Evolutionary conservation across 305 asterid species (phyloP), one percentile per base, ranked within the genome.

Genomic region (Fraxinus nigra): DNA sequence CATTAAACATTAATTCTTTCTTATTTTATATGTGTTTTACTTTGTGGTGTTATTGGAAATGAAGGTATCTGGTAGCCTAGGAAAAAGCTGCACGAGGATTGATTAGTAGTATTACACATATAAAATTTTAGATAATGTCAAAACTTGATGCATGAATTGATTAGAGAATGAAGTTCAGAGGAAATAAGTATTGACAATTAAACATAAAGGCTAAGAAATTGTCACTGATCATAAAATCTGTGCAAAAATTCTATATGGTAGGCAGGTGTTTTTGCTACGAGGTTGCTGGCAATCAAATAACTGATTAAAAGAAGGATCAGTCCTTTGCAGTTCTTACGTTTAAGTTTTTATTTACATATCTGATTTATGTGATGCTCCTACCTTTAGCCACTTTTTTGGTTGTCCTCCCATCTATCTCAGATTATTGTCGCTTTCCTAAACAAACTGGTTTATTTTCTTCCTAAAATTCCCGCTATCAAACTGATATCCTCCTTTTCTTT

Each of bases 171-270:
- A 61, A 61, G 72, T 61, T 61, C 16, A 24, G 83, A 61, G 74
- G 56, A 75, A 77, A 75, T 59, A 59, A 34, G 73, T 54, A 70
- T 54, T 65, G 22, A 30, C 54, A 38, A n/a, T 7, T 46, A 65
- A 33, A 33, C 70, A 13, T 48, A 26, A 48, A 63, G 40, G 80
- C 61, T 77, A 70, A 48, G 79, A 35, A 20, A 75, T 72, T 76
- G 38, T 61, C 56, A 18, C 40, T 67, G 76, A n/a, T 69, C 79
- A 74, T 61, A 20, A 75, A 32, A 40, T 72, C 43, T 78, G 38
- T 72, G 65, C 24, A 33, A 76, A 77, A 77, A 63, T 34, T 40
- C 28, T 80, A 30, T 76, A 78, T 72, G 81, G 81, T 30, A 20
- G 24, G 46, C 69, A 77, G 85, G 13, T 51, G 26, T 54, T 75